phyloP scores from a whole-genome alignment of 208 protist species.

The Acanthamoeba pearcei region DNA sequence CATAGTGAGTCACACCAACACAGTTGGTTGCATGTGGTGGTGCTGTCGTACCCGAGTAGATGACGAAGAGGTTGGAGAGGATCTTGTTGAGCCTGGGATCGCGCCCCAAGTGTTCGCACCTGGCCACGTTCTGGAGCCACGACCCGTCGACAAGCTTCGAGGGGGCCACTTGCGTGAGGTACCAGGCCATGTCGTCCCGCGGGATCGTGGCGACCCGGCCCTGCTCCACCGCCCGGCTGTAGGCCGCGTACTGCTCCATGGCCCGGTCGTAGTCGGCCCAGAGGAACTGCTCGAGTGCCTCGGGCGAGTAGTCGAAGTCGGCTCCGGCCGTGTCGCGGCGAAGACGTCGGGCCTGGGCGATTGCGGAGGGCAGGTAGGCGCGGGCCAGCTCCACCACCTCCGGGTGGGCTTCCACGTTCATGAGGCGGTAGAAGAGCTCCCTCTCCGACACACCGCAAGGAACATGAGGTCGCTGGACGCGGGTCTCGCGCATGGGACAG shows the following conservation, averaged over 20 bases:
- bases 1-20: no score
- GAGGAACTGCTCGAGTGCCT: not conserved
- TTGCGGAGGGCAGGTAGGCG: not conserved
- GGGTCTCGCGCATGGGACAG: not conserved
- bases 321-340: not conserved
- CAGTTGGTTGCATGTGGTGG: not conserved
- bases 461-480: not conserved
- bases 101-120: not conserved
- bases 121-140: conserved; percentile 59
- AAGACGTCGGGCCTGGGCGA: not conserved
- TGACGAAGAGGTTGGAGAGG: conserved; percentile 33
- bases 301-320: conserved; percentile 6
- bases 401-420: not conserved
- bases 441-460: not conserved
- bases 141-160: conserved; percentile 64
- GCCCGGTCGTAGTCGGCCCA: conserved; percentile 13
- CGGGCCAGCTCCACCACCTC: not conserved
- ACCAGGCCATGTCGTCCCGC: conserved; percentile 58
- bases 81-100: not conserved
- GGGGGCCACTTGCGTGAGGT: conserved; percentile 34
- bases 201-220: not conserved
- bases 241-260: conserved; percentile 24
- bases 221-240: not conserved
- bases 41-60: not conserved
- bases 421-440: not conserved